Evolutionary conservation across 129 eudicot species (phyloP).

Genomic region (Ambrosia trifida): DNA sequence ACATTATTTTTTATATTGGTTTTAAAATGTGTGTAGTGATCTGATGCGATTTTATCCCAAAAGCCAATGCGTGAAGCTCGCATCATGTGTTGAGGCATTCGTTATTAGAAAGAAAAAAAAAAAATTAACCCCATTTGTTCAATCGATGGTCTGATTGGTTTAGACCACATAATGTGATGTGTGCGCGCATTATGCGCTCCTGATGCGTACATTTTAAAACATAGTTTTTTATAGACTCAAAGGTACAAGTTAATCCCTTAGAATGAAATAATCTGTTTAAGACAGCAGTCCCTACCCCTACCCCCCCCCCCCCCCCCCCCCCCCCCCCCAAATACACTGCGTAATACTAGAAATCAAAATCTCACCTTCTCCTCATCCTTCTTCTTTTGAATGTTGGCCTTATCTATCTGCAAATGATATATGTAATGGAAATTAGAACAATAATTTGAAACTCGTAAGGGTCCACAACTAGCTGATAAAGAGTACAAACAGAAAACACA

Average conservation of each 20-base stretch:
- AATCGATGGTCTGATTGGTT: too few relatives aligned
- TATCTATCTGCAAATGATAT: constrained; percentile 55
- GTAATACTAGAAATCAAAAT: not conserved
- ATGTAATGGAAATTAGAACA: not conserved
- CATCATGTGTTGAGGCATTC: too few relatives aligned
- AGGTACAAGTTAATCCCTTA: not conserved
- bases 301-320: too few relatives aligned
- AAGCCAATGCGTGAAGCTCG: too few relatives aligned
- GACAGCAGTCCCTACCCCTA: not conserved
- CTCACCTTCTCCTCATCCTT: constrained; percentile 87
- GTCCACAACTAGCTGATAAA: not conserved
- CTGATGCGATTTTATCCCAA: too few relatives aligned
- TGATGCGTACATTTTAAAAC: too few relatives aligned
- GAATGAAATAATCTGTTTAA: not conserved
- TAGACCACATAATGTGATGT: too few relatives aligned
- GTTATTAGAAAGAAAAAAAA: too few relatives aligned
- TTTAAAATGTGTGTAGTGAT: not conserved
- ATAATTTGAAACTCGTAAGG: not conserved
- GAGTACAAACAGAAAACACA: not conserved
- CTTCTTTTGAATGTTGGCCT: constrained; percentile 83
- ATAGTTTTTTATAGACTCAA: too few relatives aligned
- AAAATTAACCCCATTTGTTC: too few relatives aligned
- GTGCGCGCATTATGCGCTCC: too few relatives aligned
- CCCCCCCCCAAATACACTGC: not conserved
- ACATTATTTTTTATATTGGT: not conserved